phyloP scores from a whole-genome alignment of 768 basidiomycete genomes.

The Cantharellus anzutake region DNA sequence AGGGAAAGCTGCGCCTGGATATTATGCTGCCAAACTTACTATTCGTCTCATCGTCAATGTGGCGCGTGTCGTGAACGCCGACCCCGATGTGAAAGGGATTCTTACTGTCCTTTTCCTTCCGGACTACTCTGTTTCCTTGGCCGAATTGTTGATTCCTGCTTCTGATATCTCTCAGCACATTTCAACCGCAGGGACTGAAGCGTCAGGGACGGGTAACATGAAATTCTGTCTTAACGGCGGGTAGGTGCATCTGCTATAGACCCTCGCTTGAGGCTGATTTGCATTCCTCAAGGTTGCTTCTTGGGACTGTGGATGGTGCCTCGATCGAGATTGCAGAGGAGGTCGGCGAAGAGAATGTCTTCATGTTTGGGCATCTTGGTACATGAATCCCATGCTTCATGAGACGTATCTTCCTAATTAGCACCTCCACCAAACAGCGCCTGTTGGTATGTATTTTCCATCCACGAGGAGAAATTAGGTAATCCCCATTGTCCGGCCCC shows the following conservation, averaged over 20 bases:
- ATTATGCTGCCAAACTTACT: slow-evolving; percentile 28
- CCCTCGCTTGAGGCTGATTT: neutral
- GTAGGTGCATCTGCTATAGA: neutral
- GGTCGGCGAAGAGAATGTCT: slow-evolving; percentile 81
- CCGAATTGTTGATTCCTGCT: slow-evolving; percentile 76
- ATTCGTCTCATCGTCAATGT: slow-evolving; percentile 91
- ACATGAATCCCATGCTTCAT: no score
- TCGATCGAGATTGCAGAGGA: slow-evolving; percentile 96
- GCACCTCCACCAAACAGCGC: no score
- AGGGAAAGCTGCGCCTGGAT: slow-evolving; percentile 91
- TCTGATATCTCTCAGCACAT: slow-evolving; percentile 93
- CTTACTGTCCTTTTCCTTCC: slow-evolving; percentile 89
- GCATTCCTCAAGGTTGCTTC: slow-evolving; percentile 5
- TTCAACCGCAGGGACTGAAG: slow-evolving; percentile 89
- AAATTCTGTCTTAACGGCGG: slow-evolving; percentile 87
- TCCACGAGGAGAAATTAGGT: neutral
- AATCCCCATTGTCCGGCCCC: slow-evolving; percentile 22
- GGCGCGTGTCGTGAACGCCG: slow-evolving; percentile 55
- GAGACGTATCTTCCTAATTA: no score
- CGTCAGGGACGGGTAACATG: slow-evolving; percentile 37
- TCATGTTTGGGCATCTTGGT: neutral
- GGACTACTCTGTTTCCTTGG: slow-evolving; percentile 56
- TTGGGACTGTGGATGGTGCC: slow-evolving; percentile 50
- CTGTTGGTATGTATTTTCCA: no score
- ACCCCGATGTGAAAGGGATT: slow-evolving; percentile 73